Conservation (phyloP, 2,329 filamentous ascomycete genomes). For the Ceratocystis alfenasii region DNA sequence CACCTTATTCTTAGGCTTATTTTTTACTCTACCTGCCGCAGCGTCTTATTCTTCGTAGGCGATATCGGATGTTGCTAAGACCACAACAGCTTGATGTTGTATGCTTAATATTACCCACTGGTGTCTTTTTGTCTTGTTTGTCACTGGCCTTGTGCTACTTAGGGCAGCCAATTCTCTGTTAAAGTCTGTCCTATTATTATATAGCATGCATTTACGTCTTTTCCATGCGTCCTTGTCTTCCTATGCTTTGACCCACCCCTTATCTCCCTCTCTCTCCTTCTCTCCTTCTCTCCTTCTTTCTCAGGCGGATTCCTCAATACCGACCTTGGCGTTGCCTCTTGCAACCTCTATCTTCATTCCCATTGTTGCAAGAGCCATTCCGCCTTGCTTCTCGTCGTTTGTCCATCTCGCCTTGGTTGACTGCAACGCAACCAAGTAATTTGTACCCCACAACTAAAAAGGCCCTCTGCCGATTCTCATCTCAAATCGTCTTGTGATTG, state of each 20-base stretch:
- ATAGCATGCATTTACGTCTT: too few species aligned
- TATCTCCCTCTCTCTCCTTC: neutral
- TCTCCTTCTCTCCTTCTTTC: neutral
- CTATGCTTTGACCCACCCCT: too few species aligned
- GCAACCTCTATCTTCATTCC: neutral
- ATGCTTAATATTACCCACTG: neutral
- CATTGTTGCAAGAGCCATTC: slow-evolving; percentile 7
- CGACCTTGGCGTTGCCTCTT: neutral
- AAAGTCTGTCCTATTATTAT: neutral
- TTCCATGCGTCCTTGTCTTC: too few species aligned
- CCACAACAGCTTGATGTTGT: neutral
- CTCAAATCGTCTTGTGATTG: slow-evolving; percentile 7
- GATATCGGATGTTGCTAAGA: neutral
- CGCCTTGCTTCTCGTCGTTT: neutral
- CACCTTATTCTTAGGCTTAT: neutral
- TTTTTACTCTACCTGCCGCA: neutral
- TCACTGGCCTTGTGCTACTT: neutral
- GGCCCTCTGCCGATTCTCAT: neutral
- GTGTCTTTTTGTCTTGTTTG: neutral
- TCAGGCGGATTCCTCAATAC: neutral
- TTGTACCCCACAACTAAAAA: neutral
- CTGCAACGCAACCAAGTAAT: neutral
- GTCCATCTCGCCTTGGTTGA: neutral
- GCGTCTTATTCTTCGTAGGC: neutral
- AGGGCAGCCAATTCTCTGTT: neutral